Evolutionary conservation across 306 rosid species (phyloP).

Genomic region (Castanopsis chinensis): DNA sequence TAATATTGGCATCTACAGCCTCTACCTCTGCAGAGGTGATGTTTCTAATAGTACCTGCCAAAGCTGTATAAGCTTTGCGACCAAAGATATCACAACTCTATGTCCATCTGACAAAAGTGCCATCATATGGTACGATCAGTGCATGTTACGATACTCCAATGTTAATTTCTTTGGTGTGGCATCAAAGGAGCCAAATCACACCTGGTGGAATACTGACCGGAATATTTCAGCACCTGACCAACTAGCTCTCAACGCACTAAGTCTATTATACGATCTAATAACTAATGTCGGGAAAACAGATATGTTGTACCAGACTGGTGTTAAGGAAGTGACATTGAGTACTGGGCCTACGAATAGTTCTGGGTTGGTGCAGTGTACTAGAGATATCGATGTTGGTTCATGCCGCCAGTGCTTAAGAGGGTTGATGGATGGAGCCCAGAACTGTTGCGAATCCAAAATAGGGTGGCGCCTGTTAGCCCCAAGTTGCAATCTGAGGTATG

Average conservation of each 20-base stretch:
- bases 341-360: neutral
- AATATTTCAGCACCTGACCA: neutral
- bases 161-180: neutral
- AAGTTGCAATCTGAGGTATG: constrained; percentile 42
- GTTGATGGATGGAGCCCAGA: constrained; percentile 15
- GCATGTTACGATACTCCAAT: constrained; percentile 22
- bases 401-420: constrained; percentile 28
- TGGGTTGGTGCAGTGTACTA: constrained; percentile 46
- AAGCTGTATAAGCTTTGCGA: neutral
- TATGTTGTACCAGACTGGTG: neutral
- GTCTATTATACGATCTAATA: neutral
- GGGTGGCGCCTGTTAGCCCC: constrained; percentile 41
- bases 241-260: neutral
- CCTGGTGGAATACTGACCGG: neutral
- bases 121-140: constrained; percentile 27
- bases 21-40: neutral
- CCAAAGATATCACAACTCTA: neutral
- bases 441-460: neutral
- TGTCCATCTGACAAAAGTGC: neutral
- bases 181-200: neutral
- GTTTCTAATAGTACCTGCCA: neutral
- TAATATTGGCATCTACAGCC: neutral
- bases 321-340: neutral
- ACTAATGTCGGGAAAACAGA: neutral
- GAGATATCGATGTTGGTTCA: constrained; percentile 23